Evolutionary conservation across 345 rosid species (phyloP).

Genomic region (Hibiscus syriacus): DNA sequence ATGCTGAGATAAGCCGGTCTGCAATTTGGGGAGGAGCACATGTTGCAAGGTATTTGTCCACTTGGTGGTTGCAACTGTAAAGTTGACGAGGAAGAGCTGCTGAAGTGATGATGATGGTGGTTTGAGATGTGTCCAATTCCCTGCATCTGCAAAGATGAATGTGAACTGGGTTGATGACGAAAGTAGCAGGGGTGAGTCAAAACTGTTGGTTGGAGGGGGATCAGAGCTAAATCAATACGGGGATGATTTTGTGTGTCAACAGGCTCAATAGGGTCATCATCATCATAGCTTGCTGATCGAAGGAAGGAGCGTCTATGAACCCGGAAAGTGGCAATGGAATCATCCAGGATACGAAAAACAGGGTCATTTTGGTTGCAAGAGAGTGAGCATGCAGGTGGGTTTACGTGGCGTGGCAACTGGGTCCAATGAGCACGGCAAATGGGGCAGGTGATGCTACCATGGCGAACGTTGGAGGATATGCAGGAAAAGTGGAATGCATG

Average conservation of each 20-base stretch:
- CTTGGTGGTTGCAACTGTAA: slow-evolving; percentile 21
- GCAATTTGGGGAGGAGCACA: slow-evolving; percentile 22
- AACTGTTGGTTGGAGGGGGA: slow-evolving; percentile 34
- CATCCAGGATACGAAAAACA: slow-evolving; percentile 59
- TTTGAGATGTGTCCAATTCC: slow-evolving; percentile 18
- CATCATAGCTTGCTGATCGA: slow-evolving; percentile 72
- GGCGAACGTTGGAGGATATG: slow-evolving; percentile 82
- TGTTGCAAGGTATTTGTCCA: slow-evolving; percentile 19
- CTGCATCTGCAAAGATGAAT: slow-evolving; percentile 20
- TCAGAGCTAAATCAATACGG: slow-evolving; percentile 47
- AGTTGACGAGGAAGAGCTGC: slow-evolving; percentile 27
- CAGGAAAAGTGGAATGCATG: slow-evolving; percentile 77
- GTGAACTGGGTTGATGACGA: slow-evolving; percentile 25
- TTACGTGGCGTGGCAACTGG: slow-evolving; percentile 69
- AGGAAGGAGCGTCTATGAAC: slow-evolving; percentile 69
- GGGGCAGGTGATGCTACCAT: slow-evolving; percentile 83
- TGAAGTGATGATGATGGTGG: slow-evolving; percentile 25
- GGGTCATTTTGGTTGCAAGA: slow-evolving; percentile 54
- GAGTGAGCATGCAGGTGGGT: slow-evolving; percentile 37
- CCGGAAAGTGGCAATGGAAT: slow-evolving; percentile 67
- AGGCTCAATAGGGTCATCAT: slow-evolving; percentile 71
- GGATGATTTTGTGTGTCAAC: slow-evolving; percentile 36
- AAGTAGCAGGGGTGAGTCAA: slow-evolving; percentile 25
- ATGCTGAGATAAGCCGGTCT: slow-evolving; percentile 59
- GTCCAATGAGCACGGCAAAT: slow-evolving; percentile 92